Evolutionary conservation across 805 yeast genomes (phyloP).

Genomic region (Lipomyces yamanashiensis): DNA sequence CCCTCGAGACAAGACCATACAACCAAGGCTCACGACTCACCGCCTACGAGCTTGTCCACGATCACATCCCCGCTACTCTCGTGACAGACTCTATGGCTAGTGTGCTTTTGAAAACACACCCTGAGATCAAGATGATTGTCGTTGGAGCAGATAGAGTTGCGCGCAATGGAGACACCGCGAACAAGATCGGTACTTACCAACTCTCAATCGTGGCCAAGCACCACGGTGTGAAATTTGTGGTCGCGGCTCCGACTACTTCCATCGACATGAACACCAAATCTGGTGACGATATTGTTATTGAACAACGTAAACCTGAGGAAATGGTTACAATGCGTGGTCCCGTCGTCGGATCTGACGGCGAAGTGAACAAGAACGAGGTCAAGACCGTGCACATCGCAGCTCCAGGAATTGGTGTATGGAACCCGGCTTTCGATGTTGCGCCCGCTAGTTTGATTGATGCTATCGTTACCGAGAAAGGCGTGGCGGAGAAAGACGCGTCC

Average conservation of each 20-base stretch:
- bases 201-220: constrained; percentile 73
- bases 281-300: constrained; percentile 82
- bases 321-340: constrained; percentile 78
- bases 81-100: constrained; percentile 93
- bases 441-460: constrained; percentile 83
- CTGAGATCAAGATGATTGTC: constrained; percentile 84
- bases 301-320: constrained; percentile 83
- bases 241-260: constrained; percentile 95
- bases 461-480: constrained; percentile 82
- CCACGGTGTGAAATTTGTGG: constrained; percentile 76
- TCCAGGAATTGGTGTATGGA: constrained; percentile 85
- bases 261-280: constrained; percentile 68
- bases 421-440: constrained; percentile 94
- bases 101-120: constrained; percentile 59
- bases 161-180: constrained; percentile 92
- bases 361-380: constrained; percentile 40
- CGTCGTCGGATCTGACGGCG: constrained; percentile 49
- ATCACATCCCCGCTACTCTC: constrained; percentile 82
- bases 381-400: constrained; percentile 79
- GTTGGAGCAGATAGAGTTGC: constrained; percentile 97
- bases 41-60: constrained; percentile 86
- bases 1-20: constrained; percentile 94
- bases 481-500: constrained; percentile 53
- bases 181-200: constrained; percentile 94
- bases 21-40: constrained; percentile 95